Percentiles rank a stretch among this genome's conserved stretches.
Conservation (phyloP, 129 eudicot species). For the Scalesia atractyloides region DNA sequence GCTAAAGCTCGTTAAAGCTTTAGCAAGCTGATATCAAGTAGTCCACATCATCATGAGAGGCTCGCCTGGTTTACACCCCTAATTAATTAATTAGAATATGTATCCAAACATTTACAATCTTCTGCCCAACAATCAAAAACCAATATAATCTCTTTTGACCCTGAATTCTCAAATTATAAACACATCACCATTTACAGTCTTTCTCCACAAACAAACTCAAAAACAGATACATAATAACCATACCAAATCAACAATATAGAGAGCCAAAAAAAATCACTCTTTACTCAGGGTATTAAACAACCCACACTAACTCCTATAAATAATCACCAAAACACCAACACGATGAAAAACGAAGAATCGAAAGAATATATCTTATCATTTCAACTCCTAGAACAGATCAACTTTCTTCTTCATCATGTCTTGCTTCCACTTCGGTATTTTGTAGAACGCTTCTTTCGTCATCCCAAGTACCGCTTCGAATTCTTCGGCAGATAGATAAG, state of each 20-base stretch:
- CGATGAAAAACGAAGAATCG: conserved; percentile 23
- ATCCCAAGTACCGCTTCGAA: conserved; percentile 58
- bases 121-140: neutral
- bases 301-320: conserved; percentile 40
- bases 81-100: too few relatives aligned
- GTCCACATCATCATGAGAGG: too few relatives aligned
- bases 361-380: conserved; percentile 21
- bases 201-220: conserved; percentile 42
- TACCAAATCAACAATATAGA: conserved; percentile 29
- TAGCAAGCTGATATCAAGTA: too few relatives aligned
- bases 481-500: conserved; percentile 78
- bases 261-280: conserved; percentile 55
- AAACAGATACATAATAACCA: conserved; percentile 21
- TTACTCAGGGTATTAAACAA: conserved; percentile 39
- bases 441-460: conserved; percentile 74
- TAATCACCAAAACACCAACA: conserved; percentile 30
- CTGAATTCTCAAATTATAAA: conserved; percentile 33
- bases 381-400: conserved; percentile 65
- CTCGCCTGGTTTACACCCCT: too few relatives aligned
- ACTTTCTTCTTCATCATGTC: conserved; percentile 83
- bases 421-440: conserved; percentile 92
- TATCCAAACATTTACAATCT: too few relatives aligned
- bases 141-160: conserved; percentile 23
- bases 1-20: too few relatives aligned
- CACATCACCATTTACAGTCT: conserved; percentile 34